Conservation (phyloP, 2,329 filamentous ascomycete genomes). For the Shiraia sp. region DNA sequence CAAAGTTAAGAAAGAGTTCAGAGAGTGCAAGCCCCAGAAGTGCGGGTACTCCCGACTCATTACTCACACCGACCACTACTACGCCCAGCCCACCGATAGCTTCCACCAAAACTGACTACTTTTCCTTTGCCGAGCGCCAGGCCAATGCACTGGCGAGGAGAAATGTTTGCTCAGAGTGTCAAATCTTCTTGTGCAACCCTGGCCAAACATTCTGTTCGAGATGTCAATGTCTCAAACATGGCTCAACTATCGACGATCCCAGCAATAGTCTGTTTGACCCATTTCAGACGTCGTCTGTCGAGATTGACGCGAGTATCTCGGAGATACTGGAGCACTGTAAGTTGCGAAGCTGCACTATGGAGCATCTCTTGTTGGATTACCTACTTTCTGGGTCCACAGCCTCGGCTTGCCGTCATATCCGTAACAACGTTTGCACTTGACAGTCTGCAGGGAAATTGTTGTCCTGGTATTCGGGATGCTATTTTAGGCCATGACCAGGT, state of each 20-base stretch:
- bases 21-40: slow-evolving; percentile 34
- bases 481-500: not conserved
- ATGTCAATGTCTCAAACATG: slow-evolving; percentile 28
- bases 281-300: slow-evolving; percentile 34
- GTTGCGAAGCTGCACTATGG: slow-evolving; percentile 22
- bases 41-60: slow-evolving; percentile 32
- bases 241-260: slow-evolving; percentile 22
- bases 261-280: slow-evolving; percentile 39
- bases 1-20: slow-evolving; percentile 35
- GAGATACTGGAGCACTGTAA: slow-evolving; percentile 44
- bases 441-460: slow-evolving; percentile 1
- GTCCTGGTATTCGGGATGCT: not conserved
- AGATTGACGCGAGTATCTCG: slow-evolving; percentile 29
- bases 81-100: slow-evolving; percentile 36
- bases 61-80: slow-evolving; percentile 31
- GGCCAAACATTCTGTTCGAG: slow-evolving; percentile 35
- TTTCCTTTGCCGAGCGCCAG: slow-evolving; percentile 17
- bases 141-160: slow-evolving; percentile 20
- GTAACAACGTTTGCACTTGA: too few species aligned
- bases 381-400: too few species aligned
- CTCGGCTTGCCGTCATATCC: too few species aligned
- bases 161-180: slow-evolving; percentile 35
- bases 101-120: slow-evolving; percentile 20
- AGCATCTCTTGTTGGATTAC: too few species aligned
- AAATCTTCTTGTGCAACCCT: slow-evolving; percentile 32